These are phyloP conservation scores for Picea mariana DNA, from an alignment of 83 land plant species.

Conservation along the genomic window DNA sequence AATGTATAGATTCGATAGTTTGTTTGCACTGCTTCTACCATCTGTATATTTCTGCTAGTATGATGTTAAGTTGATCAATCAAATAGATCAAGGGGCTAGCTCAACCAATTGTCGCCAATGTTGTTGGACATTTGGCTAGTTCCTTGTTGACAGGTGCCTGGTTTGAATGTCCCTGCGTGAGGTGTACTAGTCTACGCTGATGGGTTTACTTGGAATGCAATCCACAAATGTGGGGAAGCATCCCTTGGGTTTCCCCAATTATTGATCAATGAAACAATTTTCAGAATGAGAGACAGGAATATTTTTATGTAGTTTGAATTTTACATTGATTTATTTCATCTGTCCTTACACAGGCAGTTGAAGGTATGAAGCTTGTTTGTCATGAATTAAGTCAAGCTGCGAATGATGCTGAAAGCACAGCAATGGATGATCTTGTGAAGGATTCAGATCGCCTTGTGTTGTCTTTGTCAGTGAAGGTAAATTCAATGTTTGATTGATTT, in stretches of 20 bases:
- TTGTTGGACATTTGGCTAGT: too few relatives aligned
- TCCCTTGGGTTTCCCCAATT: not conserved
- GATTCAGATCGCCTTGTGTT: slow-evolving; percentile 95
- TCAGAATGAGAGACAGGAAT: not conserved
- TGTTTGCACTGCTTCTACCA: not conserved
- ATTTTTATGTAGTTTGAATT: not conserved
- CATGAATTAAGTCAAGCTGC: slow-evolving; percentile 87
- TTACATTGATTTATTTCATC: not conserved
- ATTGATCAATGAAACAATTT: not conserved
- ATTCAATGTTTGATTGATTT: not conserved
- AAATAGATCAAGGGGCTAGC: too few relatives aligned
- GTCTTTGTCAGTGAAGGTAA: slow-evolving; percentile 82
- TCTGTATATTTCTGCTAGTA: not conserved
- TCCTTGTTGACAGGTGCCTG: too few relatives aligned
- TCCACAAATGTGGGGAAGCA: too few relatives aligned
- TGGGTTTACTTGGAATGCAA: too few relatives aligned
- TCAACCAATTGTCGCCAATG: too few relatives aligned
- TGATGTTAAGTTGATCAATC: not conserved
- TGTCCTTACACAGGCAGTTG: slow-evolving; percentile 79
- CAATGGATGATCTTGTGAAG: slow-evolving; percentile 76
- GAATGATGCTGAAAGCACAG: slow-evolving; percentile 73
- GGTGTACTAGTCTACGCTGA: too few relatives aligned
- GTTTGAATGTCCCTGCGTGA: too few relatives aligned
- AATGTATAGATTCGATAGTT: not conserved
- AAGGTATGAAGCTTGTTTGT: slow-evolving; percentile 97